Evolutionary conservation across 1,284 basidiomycete species (phyloP), one percentile per base, ranked within the genome.

Genomic region (Trametes hirsuta): DNA sequence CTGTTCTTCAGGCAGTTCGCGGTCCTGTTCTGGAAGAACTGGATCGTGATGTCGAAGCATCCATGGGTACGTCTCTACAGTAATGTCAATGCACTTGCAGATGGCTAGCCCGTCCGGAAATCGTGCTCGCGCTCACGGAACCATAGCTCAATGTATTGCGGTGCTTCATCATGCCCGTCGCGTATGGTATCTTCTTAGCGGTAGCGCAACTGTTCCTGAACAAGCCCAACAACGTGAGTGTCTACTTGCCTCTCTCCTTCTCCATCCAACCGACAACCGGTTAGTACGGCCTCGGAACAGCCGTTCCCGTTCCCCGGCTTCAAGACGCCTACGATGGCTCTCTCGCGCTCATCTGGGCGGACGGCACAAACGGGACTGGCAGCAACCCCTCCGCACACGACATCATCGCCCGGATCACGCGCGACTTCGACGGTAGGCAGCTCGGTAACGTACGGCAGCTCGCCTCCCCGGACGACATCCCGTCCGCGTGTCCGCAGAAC

Each of bases 21-120:
- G 10, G 85, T 84, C 4, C 73, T 93, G 41, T 81, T 84, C 55
- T 81, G 84, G 79, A 93, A 93, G 80, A 91, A 92, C 66, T 90
- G 86, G 87, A 89, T 87, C 53, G 80, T 88, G 15, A 72, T 87
- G 34, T 81, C 80, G 21, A 87, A 84, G 70, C 85, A 87, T 71
- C 81, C 84, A 56, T 75, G 84, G 67, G 88, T 90, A 68, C 72
- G 87, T 79, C 25, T 44, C 34, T 51, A 25, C 53, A n/a, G 36
- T 21, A 11, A 47, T 53, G 10, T 21, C 25, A 12, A 47, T 52
- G 15, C 25, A 47, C 58, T 35, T 15, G 18, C 47, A 62, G 30
- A 8, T 30, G 30, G 30, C 30, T 30, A 30, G 2, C 30, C 30
- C 30, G 30, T 30, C 30, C 53, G 22, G 44, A 4, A 22, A 12